phyloP scores from a whole-genome alignment of 768 basidiomycete genomes.

The Tricholoma saponaceum region DNA sequence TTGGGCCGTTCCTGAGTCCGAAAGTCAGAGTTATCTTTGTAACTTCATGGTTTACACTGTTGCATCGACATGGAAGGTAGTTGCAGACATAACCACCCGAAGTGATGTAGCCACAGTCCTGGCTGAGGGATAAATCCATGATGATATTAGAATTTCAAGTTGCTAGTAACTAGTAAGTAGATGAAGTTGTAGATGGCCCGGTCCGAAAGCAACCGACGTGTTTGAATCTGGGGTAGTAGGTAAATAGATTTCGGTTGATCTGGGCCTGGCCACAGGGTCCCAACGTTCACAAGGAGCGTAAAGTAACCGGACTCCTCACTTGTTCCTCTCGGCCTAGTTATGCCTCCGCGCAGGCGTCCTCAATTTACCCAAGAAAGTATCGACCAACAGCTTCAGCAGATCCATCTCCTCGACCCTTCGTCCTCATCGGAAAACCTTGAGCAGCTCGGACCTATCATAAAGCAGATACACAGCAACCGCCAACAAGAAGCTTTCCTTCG shows the following conservation, averaged over 20 bases:
- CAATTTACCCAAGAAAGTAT: conserved; percentile 81
- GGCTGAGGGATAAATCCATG: too few relatives aligned
- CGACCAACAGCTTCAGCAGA: conserved; percentile 88
- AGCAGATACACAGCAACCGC: conserved; percentile 83
- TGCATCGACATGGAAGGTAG: too few relatives aligned
- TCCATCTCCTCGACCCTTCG: conserved; percentile 82
- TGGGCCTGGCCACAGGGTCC: conserved; percentile 4
- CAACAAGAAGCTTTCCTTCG: conserved; percentile 89
- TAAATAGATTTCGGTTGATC: conserved; percentile 41
- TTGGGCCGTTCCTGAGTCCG: too few relatives aligned
- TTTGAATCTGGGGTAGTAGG: conserved; percentile 31
- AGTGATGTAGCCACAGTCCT: too few relatives aligned
- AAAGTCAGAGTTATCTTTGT: too few relatives aligned
- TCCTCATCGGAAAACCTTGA: conserved; percentile 93
- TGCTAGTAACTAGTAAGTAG: too few relatives aligned
- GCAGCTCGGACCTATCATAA: conserved; percentile 92
- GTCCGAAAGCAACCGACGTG: conserved; percentile 8
- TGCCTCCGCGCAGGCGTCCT: conserved; percentile 75
- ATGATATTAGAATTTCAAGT: too few relatives aligned
- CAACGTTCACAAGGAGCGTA: not conserved
- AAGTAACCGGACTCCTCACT: not conserved
- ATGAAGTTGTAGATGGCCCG: too few relatives aligned
- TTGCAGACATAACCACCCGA: too few relatives aligned
- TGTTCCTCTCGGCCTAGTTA: conserved; percentile 30
- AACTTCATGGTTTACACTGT: too few relatives aligned